Base-by-base conservation (phyloP, 2,329 filamentous ascomycete species). In the Fusarium chlamydosporum region DNA sequence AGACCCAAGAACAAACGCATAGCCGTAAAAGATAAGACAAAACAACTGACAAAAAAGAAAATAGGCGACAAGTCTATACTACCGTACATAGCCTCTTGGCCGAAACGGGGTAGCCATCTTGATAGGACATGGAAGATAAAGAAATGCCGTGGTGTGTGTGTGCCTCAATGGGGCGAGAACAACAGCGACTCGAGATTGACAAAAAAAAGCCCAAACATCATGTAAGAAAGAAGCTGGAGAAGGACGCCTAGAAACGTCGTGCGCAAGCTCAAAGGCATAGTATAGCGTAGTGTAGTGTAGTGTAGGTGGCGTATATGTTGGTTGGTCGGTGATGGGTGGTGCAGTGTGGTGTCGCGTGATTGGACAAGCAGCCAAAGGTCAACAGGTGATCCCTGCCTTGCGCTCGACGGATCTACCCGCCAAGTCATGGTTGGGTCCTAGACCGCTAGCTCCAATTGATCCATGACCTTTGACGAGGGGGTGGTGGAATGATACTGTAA, bases 371-470 rank as follows among this genome's bases (percentile, higher is more conserved):
- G 31, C 16, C 37, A 58, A 20, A 51, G 43, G 41, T 41, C 58
- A 18, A 47, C 53, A 63, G 47, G 52, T 50, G 54, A 70, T 65
- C 65, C 68, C 58, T 72, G 61, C 48, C 69, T 70, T 64, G 52
- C 46, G 60, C 62, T 67, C 42, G 47, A 56, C 72, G 72, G 72
- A 74, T 74, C 72, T 74, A 74, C 70, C 72, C 72, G 72, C 67
- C 68, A 62, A 66, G 58, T 60, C 42, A 37, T 68, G 70, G 68
- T 73, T 73, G 63, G 72, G 53, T 47, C 35, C 53, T 38, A 20
- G 50, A 27, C 46, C 45, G 42, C 70, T 65, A 68, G 60, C 34
- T 65, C 53, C 57, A 27, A 69, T 70, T 57, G 60, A 57, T 56
- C 50, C 51, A 45, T 43, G 37, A 23, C 59, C 56, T 45, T 29